Evolutionary conservation across 139 green algal species (phyloP).

Genomic region (Chlamydomonas schloesseri): DNA sequence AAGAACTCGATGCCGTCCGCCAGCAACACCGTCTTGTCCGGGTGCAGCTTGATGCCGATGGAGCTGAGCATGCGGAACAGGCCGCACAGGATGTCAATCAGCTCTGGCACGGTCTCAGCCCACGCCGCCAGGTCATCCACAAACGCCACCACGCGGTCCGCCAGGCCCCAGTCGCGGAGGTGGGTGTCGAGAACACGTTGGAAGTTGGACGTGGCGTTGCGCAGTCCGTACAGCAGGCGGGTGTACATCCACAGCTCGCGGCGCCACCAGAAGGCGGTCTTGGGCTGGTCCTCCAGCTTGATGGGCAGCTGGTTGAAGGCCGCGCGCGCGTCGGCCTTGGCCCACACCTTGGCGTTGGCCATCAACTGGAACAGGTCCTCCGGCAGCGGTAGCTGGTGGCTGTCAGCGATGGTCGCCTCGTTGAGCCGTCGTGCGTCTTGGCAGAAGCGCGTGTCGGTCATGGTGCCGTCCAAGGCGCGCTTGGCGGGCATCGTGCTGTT

Average conservation of each 20-base stretch:
- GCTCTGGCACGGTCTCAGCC: constrained; percentile 15
- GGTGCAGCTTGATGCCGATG: constrained; percentile 40
- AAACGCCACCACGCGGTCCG: constrained; percentile 31
- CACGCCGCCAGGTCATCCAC: constrained; percentile 46
- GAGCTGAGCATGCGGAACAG: constrained; percentile 17
- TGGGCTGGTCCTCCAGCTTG: not conserved
- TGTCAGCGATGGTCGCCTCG: constrained; percentile 33
- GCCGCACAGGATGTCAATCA: not conserved
- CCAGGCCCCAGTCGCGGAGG: not conserved
- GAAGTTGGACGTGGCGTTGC: constrained; percentile 37
- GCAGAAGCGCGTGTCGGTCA: constrained; percentile 40
- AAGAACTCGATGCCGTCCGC: constrained; percentile 50
- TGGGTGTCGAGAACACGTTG: constrained; percentile 21
- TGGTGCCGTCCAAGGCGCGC: constrained; percentile 19
- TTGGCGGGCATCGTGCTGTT: constrained; percentile 43
- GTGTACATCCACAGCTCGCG: constrained; percentile 16
- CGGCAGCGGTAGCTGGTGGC: constrained; percentile 33
- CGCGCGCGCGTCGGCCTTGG: constrained; percentile 44
- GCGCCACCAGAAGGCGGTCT: constrained; percentile 37
- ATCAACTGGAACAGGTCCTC: constrained; percentile 48
- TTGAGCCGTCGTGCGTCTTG: constrained; percentile 44
- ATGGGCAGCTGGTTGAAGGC: constrained; percentile 52
- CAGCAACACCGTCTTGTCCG: constrained; percentile 40
- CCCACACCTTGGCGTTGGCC: constrained; percentile 17
- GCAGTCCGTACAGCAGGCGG: constrained; percentile 38